phyloP scores from a whole-genome alignment of 257 asterid genomes.

The Solanum sejunctum region DNA sequence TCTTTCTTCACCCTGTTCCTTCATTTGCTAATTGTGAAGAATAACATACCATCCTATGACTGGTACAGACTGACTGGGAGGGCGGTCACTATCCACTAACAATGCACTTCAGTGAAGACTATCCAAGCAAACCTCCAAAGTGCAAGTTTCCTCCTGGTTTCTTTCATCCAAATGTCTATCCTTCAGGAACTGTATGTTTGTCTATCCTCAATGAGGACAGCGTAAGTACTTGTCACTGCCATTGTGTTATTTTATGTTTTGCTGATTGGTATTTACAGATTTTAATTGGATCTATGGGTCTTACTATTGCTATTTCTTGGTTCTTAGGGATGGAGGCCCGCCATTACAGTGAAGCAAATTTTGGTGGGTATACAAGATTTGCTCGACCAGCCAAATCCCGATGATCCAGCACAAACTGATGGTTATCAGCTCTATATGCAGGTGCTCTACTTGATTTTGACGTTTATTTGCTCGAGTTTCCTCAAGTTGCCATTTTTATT shows the following conservation, averaged over 20 bases:
- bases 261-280: background rate
- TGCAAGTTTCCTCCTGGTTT: constrained; percentile 74
- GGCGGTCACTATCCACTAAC: constrained; percentile 76
- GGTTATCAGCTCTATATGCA: constrained; percentile 7
- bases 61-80: constrained; percentile 75
- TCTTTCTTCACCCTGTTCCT: background rate
- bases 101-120: constrained; percentile 77
- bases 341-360: constrained; percentile 30
- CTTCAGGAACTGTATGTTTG: constrained; percentile 86
- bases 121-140: constrained; percentile 86
- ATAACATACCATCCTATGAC: background rate
- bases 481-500: background rate
- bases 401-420: constrained; percentile 26
- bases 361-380: constrained; percentile 33
- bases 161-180: constrained; percentile 85
- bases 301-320: background rate
- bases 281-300: background rate
- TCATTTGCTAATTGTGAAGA: background rate
- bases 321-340: constrained; percentile 33
- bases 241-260: background rate
- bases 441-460: background rate
- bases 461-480: background rate
- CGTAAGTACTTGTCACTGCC: constrained; percentile 29
- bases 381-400: constrained; percentile 24
- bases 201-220: constrained; percentile 84